phyloP scores from a whole-genome alignment of 805 yeast genomes.

The Lachancea quebecensis region DNA sequence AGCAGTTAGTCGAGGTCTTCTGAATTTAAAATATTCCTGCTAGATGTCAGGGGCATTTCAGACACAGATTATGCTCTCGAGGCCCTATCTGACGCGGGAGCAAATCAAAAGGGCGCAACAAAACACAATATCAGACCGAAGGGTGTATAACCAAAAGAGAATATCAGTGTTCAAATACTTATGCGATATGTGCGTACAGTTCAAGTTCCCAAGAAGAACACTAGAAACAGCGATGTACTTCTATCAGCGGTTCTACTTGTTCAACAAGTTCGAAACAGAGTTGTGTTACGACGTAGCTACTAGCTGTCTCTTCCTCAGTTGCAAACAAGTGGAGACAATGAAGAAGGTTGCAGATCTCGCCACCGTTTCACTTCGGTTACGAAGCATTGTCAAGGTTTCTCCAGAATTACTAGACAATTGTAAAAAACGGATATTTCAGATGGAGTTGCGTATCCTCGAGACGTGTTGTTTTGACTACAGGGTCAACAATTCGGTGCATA shows the following conservation, averaged over 20 bases:
- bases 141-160: conserved; percentile 45
- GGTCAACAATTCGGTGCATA: conserved; percentile 39
- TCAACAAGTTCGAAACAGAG: conserved; percentile 51
- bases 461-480: conserved; percentile 76
- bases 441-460: conserved; percentile 72
- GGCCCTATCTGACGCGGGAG: conserved; percentile 53
- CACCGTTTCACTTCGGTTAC: conserved; percentile 33
- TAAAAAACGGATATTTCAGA: conserved; percentile 46
- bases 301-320: conserved; percentile 61
- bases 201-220: conserved; percentile 65
- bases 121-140: conserved; percentile 44
- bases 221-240: conserved; percentile 65
- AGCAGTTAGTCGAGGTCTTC: not conserved
- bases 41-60: conserved; percentile 13
- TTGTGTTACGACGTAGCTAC: conserved; percentile 58
- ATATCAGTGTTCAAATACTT: conserved; percentile 48
- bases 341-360: conserved; percentile 62
- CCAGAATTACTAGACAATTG: conserved; percentile 43
- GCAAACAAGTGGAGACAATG: conserved; percentile 78
- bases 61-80: conserved; percentile 35
- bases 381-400: conserved; percentile 22
- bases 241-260: conserved; percentile 63
- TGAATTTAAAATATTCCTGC: too few species aligned
- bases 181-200: conserved; percentile 42
- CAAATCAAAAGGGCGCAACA: conserved; percentile 48